Percentiles rank a stretch among this genome's conserved stretches.
Conservation (phyloP, 2,329 filamentous ascomycete genomes). For the Ophiobolus disseminans region DNA sequence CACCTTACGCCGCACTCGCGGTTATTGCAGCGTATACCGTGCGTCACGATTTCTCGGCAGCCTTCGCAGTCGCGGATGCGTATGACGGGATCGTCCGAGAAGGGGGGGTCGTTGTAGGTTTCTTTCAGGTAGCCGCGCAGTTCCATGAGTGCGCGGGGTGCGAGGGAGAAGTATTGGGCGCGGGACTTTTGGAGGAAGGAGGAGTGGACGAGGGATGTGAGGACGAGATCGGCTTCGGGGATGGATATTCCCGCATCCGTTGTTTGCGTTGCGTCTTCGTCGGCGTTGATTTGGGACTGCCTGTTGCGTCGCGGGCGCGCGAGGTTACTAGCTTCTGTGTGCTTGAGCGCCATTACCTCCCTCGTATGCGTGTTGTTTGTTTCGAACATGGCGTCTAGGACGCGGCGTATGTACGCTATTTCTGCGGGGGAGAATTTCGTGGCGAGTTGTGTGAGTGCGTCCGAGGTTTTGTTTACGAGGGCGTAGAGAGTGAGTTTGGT, state of each 20-base stretch:
- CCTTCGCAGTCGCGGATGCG: slow-evolving; percentile 87
- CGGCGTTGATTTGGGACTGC: slow-evolving; percentile 37
- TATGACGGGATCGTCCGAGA: slow-evolving; percentile 54
- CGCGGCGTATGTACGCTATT: slow-evolving; percentile 84
- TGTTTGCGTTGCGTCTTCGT: slow-evolving; percentile 46
- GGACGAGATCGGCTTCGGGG: slow-evolving; percentile 75
- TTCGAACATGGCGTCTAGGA: slow-evolving; percentile 92
- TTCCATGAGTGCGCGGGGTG: slow-evolving; percentile 82
- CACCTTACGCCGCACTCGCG: slow-evolving; percentile 38
- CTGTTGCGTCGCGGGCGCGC: slow-evolving; percentile 51
- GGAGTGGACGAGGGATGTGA: slow-evolving; percentile 74
- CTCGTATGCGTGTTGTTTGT: slow-evolving; percentile 79
- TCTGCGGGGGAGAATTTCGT: slow-evolving; percentile 83
- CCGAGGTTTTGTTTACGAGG: slow-evolving; percentile 86
- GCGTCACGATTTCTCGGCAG: slow-evolving; percentile 87
- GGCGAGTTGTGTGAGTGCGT: slow-evolving; percentile 84
- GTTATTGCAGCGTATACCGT: slow-evolving; percentile 51
- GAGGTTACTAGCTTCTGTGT: slow-evolving; percentile 79
- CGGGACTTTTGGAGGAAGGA: slow-evolving; percentile 83
- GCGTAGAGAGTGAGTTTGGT: slow-evolving; percentile 75
- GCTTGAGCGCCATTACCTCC: slow-evolving; percentile 83
- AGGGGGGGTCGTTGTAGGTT: slow-evolving; percentile 80
- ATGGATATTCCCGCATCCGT: slow-evolving; percentile 68
- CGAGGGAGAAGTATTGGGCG: slow-evolving; percentile 76
- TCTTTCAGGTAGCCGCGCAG: slow-evolving; percentile 83